These are phyloP conservation scores for Cyanodermella asteris DNA, from an alignment of 2,329 filamentous ascomycete genomes.

Conservation along the genomic window DNA sequence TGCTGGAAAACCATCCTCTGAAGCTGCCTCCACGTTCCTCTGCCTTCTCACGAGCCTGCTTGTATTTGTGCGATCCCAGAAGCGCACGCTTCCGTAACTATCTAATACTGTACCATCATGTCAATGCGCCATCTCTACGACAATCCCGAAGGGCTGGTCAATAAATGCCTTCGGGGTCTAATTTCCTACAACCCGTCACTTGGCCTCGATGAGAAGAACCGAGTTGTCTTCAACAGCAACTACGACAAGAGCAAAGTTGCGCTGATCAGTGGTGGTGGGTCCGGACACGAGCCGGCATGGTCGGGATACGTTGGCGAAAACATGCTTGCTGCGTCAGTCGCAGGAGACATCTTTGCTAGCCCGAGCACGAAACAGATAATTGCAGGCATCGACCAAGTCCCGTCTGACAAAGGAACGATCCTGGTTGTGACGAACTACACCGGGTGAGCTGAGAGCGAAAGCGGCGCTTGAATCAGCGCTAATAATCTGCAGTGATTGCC, in stretches of 20 bases:
- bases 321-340: constrained; percentile 10
- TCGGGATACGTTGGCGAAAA: constrained; percentile 10
- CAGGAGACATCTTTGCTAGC: constrained; percentile 12
- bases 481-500: too few relatives aligned
- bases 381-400: constrained; percentile 6
- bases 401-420: constrained; percentile 6
- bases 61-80: too few relatives aligned
- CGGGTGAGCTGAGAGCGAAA: too few relatives aligned
- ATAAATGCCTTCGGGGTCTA: constrained; percentile 8
- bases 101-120: too few relatives aligned
- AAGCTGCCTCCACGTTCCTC: too few relatives aligned
- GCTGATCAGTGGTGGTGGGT: constrained; percentile 11
- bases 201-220: constrained; percentile 10
- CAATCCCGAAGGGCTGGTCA: too few relatives aligned
- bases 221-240: constrained; percentile 10
- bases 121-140: too few relatives aligned
- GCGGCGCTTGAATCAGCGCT: too few relatives aligned
- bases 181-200: constrained; percentile 12
- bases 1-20: too few relatives aligned
- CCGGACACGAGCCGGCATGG: constrained; percentile 12
- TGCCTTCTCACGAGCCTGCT: too few relatives aligned
- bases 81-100: too few relatives aligned
- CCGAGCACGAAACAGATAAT: constrained; percentile 9
- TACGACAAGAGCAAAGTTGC: constrained; percentile 6
- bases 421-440: constrained; percentile 10